Conservation (phyloP, 2,329 filamentous ascomycete genomes). For the Torrubiella hemipterigena region DNA sequence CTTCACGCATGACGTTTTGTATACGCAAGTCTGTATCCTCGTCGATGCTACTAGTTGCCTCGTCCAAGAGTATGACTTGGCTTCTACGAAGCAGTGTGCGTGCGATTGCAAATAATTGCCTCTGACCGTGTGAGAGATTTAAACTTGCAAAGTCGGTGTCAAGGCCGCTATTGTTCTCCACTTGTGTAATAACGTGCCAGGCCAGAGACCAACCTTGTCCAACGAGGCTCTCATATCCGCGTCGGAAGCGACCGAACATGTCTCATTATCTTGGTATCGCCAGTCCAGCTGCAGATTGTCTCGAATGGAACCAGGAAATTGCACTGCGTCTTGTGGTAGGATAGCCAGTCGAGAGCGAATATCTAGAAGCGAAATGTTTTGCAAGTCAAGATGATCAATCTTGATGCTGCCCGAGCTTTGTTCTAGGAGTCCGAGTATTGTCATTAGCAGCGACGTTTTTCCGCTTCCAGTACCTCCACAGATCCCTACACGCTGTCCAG, state of each 20-base stretch:
- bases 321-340: constrained; percentile 8
- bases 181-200: too few relatives aligned
- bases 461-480: constrained; percentile 1
- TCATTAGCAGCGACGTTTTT: constrained; percentile 3
- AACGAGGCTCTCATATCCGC: background rate
- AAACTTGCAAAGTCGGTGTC: constrained; percentile 2
- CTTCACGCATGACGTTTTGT: background rate
- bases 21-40: constrained; percentile 1
- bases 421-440: constrained; percentile 1
- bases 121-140: constrained; percentile 3
- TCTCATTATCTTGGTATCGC: constrained; percentile 1
- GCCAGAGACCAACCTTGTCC: background rate
- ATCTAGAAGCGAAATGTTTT: constrained; percentile 3
- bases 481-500: background rate
- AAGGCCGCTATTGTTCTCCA: constrained; percentile 5
- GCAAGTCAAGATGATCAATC: constrained; percentile 5
- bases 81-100: constrained; percentile 1
- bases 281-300: constrained; percentile 1
- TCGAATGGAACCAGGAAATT: constrained; percentile 1
- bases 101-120: constrained; percentile 4
- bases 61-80: constrained; percentile 3
- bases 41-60: constrained; percentile 6
- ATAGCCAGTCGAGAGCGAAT: constrained; percentile 8
- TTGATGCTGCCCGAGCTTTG: background rate
- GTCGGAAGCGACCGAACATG: too few relatives aligned